Percentiles rank a stretch among this genome's conserved stretches.
phyloP scores from a whole-genome alignment of 2,329 filamentous ascomycete genomes.

The Lachnellula subtilissima region DNA sequence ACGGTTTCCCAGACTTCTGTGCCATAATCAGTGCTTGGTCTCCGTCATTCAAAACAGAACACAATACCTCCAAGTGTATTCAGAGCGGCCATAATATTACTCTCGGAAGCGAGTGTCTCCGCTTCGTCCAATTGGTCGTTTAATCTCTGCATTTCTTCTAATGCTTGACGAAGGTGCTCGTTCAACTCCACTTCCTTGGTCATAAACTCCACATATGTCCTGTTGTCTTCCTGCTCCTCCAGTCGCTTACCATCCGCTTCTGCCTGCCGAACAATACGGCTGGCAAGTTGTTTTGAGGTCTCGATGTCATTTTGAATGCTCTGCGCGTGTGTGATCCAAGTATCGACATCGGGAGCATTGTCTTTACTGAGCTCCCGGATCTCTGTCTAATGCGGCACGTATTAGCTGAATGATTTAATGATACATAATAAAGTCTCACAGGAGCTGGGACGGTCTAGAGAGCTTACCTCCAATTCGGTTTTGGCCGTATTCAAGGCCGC shows the following conservation, averaged over 20 bases:
- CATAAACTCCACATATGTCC: constrained; percentile 53
- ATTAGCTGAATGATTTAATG: constrained; percentile 4
- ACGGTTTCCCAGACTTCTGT: constrained; percentile 54
- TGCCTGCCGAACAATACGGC: constrained; percentile 73
- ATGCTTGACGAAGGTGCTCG: constrained; percentile 47
- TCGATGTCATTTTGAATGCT: constrained; percentile 81
- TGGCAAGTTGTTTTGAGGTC: constrained; percentile 71
- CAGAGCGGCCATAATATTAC: constrained; percentile 52
- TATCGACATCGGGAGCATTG: constrained; percentile 72
- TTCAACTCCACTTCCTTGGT: constrained; percentile 55
- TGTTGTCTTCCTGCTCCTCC: constrained; percentile 36
- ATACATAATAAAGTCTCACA: no score
- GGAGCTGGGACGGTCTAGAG: no score
- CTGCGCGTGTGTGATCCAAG: constrained; percentile 82
- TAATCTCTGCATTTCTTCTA: constrained; percentile 51
- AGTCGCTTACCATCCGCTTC: constrained; percentile 55
- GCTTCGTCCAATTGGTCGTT: constrained; percentile 59
- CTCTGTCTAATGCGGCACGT: constrained; percentile 39
- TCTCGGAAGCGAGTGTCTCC: constrained; percentile 50
- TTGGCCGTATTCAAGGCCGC: constrained; percentile 40
- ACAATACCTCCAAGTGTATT: constrained; percentile 50
- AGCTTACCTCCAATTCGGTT: constrained; percentile 40
- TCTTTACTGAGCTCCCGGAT: constrained; percentile 73
- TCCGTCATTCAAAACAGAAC: neutral
- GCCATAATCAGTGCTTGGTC: constrained; percentile 13